A percentile compares a stretch with the other conserved stretches of the same genome.
Evolutionary conservation across 108 stramenopile genomes (phyloP).

Genomic region (Asterionellopsis glacialis): DNA sequence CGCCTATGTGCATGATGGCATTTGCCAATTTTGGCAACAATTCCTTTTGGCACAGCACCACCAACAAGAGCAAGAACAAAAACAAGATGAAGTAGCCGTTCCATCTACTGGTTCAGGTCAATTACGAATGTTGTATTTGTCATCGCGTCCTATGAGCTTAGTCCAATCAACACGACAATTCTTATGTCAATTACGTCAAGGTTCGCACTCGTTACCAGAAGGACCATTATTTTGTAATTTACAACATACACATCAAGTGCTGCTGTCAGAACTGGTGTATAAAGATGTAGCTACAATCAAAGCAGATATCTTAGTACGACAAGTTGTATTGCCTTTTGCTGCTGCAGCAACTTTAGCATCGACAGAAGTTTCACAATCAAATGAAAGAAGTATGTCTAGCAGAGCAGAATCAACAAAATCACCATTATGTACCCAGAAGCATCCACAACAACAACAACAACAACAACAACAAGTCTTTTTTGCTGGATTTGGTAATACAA

Average conservation of each 20-base stretch:
- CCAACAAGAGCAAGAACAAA: neutral
- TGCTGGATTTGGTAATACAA: slow-evolving; percentile 79
- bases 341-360: slow-evolving; percentile 33
- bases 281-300: slow-evolving; percentile 67
- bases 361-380: slow-evolving; percentile 13
- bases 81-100: neutral
- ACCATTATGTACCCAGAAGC: neutral
- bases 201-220: slow-evolving; percentile 36
- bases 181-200: slow-evolving; percentile 18
- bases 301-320: slow-evolving; percentile 50
- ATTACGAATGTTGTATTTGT: slow-evolving; percentile 67
- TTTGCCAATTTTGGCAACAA: slow-evolving; percentile 48
- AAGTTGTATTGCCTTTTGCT: slow-evolving; percentile 70
- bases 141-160: slow-evolving; percentile 61
- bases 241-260: slow-evolving; percentile 50
- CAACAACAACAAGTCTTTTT: slow-evolving; percentile 31
- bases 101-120: slow-evolving; percentile 12
- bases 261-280: slow-evolving; percentile 64
- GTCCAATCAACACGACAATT: slow-evolving; percentile 63
- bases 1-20: slow-evolving; percentile 50
- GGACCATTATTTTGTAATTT: slow-evolving; percentile 72
- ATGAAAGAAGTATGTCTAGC: neutral
- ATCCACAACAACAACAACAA: neutral
- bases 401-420: too few species aligned
- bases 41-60: neutral